Base-by-base conservation (phyloP, 139 green algal species). In the Closterium sp. region DNA sequence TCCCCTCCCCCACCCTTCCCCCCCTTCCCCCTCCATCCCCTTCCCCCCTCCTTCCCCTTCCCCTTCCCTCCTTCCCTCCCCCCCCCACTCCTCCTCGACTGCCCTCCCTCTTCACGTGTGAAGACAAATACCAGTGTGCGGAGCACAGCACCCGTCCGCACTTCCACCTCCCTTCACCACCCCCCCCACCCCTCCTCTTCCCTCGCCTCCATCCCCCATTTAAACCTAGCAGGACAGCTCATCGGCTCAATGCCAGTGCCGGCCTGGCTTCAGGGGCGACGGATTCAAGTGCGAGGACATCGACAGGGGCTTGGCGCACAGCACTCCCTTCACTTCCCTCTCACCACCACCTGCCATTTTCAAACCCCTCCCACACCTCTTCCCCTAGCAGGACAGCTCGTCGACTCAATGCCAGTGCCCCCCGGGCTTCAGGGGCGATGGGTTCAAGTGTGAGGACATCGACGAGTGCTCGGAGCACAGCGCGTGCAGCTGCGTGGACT, bases 81-180 rank as follows among this genome's bases (percentile, higher is more conserved):
- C 4, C 6, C 36, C 36, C 36, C 36, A 55, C 36, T 55, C 6
- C 4, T 55, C 4, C 6, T 55, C 87, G 89, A 87, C 36, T 94
- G 91, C 38, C 91, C 93, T 19, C 66, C 66, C 35, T 34, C 6
- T 55, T 35, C 33, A 85, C 84, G 23, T 89, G 84, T 76, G 83
- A 88, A 2, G 91, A 95, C 84, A 96, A 96, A 25, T 16, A 96
- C 64, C 94, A 96, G 89, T 94, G 84, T 89, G 76, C 89, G 0
- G 76, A 85, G 76, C 76, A 85, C 76, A 90, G 43, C 1, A 33
- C 91, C 16, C 93, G 90, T 92, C 36, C 36, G 6, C 36, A 55
- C 36, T 6, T 55, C 36, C 36, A 4, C 36, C 4, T 6, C 36
- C 5, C 36, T 55, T 66, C 43, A 76, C 55, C 55, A 28, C 55